phyloP scores from a whole-genome alignment of 108 stramenopile species.

The Chaetoceros tenuissimus region DNA sequence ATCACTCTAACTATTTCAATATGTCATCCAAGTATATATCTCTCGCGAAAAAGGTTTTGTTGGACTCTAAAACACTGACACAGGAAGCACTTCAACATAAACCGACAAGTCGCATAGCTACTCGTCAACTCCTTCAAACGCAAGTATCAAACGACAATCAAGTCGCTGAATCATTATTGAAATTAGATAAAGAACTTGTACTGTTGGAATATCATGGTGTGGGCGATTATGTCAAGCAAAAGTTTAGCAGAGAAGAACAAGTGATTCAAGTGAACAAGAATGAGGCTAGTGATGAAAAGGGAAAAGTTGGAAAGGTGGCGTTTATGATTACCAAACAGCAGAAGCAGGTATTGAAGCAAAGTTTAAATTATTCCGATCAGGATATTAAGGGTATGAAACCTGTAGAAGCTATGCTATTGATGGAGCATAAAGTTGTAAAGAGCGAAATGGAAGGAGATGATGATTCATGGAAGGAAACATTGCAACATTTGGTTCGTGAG shows the following conservation, averaged over 20 bases:
- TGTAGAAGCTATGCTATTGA: slow-evolving; percentile 29
- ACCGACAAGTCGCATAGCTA: too few species aligned
- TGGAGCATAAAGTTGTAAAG: slow-evolving; percentile 17
- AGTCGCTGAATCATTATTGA: slow-evolving; percentile 24
- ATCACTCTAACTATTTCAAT: too few species aligned
- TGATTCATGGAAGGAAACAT: neutral
- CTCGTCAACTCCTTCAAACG: too few species aligned
- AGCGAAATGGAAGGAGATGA: neutral
- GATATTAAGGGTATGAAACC: slow-evolving; percentile 33
- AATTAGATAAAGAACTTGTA: slow-evolving; percentile 28
- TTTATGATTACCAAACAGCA: slow-evolving; percentile 53
- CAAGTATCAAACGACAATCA: slow-evolving; percentile 16
- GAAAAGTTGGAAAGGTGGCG: slow-evolving; percentile 23
- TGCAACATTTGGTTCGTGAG: neutral
- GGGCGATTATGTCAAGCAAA: slow-evolving; percentile 23
- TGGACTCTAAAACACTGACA: too few species aligned
- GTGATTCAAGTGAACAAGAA: too few species aligned
- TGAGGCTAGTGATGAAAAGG: neutral
- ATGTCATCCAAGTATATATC: too few species aligned
- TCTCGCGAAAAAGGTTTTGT: too few species aligned
- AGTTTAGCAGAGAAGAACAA: slow-evolving; percentile 1
- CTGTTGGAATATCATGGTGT: slow-evolving; percentile 38
- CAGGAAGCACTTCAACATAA: too few species aligned
- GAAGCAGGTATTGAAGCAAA: slow-evolving; percentile 20
- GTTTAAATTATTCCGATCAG: slow-evolving; percentile 26